These are phyloP conservation scores for Aureobasidium sp. DNA, from an alignment of 2,329 filamentous ascomycete genomes.

Conservation along the genomic window DNA sequence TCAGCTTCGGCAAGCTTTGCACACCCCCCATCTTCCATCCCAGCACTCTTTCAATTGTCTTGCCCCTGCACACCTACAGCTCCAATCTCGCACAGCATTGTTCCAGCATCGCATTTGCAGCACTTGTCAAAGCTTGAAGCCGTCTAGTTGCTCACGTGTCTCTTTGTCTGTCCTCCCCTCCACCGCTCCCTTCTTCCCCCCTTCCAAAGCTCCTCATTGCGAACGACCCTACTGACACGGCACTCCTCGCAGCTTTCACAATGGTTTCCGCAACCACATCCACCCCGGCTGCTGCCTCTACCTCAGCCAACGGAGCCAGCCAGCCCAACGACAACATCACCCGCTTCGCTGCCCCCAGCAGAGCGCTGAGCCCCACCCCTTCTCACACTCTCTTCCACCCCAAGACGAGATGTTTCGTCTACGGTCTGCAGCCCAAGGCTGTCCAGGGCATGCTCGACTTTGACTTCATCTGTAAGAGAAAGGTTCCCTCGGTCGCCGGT, in stretches of 20 bases:
- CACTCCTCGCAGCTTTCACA: slow-evolving; percentile 22
- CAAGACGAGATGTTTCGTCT: slow-evolving; percentile 99
- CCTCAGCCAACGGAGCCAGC: slow-evolving; percentile 20
- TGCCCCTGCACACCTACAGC: slow-evolving; percentile 3
- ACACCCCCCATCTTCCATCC: background rate
- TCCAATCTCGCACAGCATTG: background rate
- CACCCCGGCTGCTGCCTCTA: slow-evolving; percentile 20
- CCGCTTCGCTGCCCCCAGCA: slow-evolving; percentile 87
- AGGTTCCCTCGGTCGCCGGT: slow-evolving; percentile 89
- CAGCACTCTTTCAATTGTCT: slow-evolving; percentile 2
- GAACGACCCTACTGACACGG: background rate
- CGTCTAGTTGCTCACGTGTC: background rate
- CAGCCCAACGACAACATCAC: slow-evolving; percentile 91
- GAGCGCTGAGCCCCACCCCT: slow-evolving; percentile 79
- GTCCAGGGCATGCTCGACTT: slow-evolving; percentile 73
- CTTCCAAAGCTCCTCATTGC: background rate
- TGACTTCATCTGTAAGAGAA: slow-evolving; percentile 99
- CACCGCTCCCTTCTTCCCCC: background rate
- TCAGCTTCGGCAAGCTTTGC: slow-evolving; percentile 12
- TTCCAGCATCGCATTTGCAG: background rate
- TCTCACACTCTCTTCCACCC: slow-evolving; percentile 92
- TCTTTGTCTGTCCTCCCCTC: background rate
- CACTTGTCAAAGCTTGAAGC: background rate
- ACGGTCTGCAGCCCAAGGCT: slow-evolving; percentile 87
- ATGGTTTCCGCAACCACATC: slow-evolving; percentile 29